Conservation (phyloP, 495 filamentous ascomycete genomes). For the Pyronema omphalodes region DNA sequence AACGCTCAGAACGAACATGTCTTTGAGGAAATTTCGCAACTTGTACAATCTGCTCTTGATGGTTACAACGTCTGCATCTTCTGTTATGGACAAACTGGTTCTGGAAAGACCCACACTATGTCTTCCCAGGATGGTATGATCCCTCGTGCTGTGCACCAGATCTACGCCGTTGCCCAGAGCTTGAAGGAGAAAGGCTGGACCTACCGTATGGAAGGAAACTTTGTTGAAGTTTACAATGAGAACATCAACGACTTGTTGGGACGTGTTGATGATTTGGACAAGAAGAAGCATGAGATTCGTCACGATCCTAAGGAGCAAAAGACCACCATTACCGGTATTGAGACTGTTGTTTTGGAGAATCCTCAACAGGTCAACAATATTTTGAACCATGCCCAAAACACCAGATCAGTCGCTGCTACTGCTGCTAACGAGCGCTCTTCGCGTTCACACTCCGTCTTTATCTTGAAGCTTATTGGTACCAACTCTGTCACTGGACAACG, state of each 20-base stretch:
- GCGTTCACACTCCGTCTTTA: conserved; percentile 89
- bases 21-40: conserved; percentile 91
- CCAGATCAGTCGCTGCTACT: conserved; percentile 83
- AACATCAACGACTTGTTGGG: conserved; percentile 84
- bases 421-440: conserved; percentile 91
- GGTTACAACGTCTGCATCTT: conserved; percentile 99
- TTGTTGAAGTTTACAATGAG: conserved; percentile 99
- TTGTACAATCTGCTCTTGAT: conserved; percentile 89
- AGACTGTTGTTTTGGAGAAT: conserved; percentile 57
- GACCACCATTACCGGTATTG: conserved; percentile 70
- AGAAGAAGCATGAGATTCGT: conserved; percentile 80
- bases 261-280: conserved; percentile 52
- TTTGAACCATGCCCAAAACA: conserved; percentile 56
- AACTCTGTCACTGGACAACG: conserved; percentile 66
- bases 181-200: conserved; percentile 83
- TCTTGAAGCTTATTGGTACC: conserved; percentile 68
- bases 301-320: conserved; percentile 67
- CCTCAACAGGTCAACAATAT: conserved; percentile 60
- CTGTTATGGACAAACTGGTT: conserved; percentile 95
- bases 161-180: conserved; percentile 66
- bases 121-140: conserved; percentile 89
- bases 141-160: conserved; percentile 75
- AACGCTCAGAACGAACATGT: conserved; percentile 60
- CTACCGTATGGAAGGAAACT: conserved; percentile 85
- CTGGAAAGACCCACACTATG: conserved; percentile 93